A percentile compares a stretch with the other conserved stretches of the same genome.
Conservation (phyloP, 805 yeast species). For the Vanderwaltozyma tropicalis region DNA sequence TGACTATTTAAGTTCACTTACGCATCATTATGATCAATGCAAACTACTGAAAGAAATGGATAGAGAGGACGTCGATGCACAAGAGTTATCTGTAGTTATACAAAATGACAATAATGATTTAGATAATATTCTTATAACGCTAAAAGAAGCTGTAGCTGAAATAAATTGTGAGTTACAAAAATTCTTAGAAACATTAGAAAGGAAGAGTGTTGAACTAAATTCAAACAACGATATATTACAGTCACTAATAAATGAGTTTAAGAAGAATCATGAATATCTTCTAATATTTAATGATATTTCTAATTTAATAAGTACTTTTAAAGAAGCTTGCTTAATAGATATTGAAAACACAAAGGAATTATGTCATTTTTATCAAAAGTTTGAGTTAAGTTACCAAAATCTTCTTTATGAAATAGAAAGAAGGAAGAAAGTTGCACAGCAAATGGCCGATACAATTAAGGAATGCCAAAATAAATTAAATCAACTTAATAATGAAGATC, state of each 20-base stretch:
- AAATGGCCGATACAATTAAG: slow-evolving; percentile 32
- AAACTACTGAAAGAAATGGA: slow-evolving; percentile 27
- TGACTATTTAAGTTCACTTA: slow-evolving; percentile 53
- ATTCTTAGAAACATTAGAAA: slow-evolving; percentile 25
- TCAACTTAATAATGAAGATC: slow-evolving; percentile 36
- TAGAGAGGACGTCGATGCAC: slow-evolving; percentile 23
- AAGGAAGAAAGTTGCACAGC: slow-evolving; percentile 33
- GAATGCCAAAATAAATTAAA: slow-evolving; percentile 34
- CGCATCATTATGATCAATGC: slow-evolving; percentile 80
- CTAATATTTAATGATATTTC: slow-evolving; percentile 23
- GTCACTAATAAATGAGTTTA: slow-evolving; percentile 16
- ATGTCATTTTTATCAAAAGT: slow-evolving; percentile 40
- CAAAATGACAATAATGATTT: slow-evolving; percentile 46
- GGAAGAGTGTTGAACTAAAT: slow-evolving; percentile 12
- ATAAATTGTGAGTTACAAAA: slow-evolving; percentile 14
- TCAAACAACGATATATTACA: slow-evolving; percentile 1
- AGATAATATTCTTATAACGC: slow-evolving; percentile 42
- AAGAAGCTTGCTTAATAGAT: slow-evolving; percentile 19
- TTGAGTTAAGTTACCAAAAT: slow-evolving; percentile 41
- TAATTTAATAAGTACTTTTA: slow-evolving; percentile 27
- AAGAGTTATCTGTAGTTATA: slow-evolving; percentile 38
- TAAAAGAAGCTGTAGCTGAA: slow-evolving; percentile 31
- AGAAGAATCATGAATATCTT: slow-evolving; percentile 23
- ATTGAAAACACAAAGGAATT: slow-evolving; percentile 27
- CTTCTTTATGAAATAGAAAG: slow-evolving; percentile 44